Base-by-base conservation (phyloP, 331 rosid genomes). In the Telfairia occidentalis region DNA sequence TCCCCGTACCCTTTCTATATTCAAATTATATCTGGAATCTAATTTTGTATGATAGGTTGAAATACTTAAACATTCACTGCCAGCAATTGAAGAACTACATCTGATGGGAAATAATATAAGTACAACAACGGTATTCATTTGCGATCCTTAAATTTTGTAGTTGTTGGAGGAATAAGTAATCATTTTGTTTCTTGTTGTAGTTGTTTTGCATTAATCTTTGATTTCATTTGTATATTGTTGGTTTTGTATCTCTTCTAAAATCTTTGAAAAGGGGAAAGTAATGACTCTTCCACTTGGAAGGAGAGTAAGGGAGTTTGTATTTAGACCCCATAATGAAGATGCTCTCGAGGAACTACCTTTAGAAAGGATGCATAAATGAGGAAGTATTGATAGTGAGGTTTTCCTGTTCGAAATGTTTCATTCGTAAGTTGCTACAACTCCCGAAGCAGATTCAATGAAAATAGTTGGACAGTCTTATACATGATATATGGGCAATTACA, bases 61-160 rank as follows among this genome's bases (percentile, higher is more conserved):
- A 75, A 73, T 81, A 73, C 90, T 91, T 78, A 81, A 86, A 67
- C 81, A 73, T 23, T 82, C 92, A 21, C 83, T 95, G 74, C 83
- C 90, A 76, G 72, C 85, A 76, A 80, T 95, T 38, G 97, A 91
- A 84, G 98, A 95, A 83, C 92, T 91, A 67, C 97, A 95, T 85
- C 88, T 91, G 35, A 81, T 91, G 93, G 92, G 92, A 57, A 95
- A 91, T 84, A 79, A 77, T 53, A 88, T 91, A 75, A 89, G 96
- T 83, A 76, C 75, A 75, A 81, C 90, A 76, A 64, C 75, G 90
- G 98, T 91, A 82, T 52, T 74, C 67, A 70, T 28, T 70, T 42
- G 21, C 45, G 75, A 70, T 70, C 75, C 75, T 70, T 70, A 15
- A 70, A 6, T 24, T 16, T 70, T 5, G 3, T 53, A 55, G 38